Conservation (phyloP, 2,329 filamentous ascomycete genomes). For the Diaporthe sp. region DNA sequence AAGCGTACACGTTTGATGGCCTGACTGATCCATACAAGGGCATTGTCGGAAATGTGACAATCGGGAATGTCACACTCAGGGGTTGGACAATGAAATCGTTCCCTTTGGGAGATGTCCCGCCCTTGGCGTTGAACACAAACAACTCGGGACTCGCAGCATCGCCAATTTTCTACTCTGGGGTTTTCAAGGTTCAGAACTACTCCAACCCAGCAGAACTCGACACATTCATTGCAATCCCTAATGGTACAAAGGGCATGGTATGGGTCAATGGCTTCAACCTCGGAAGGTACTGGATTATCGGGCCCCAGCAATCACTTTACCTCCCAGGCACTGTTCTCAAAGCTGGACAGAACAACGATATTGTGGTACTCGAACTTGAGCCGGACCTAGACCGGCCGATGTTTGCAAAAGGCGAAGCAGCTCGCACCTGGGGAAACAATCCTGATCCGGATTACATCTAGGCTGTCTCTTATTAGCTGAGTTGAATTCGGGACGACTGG, state of each 20-base stretch:
- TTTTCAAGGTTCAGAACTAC: conserved; percentile 16
- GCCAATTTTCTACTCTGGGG: conserved; percentile 28
- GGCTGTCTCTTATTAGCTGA: background rate
- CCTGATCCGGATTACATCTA: conserved; percentile 29
- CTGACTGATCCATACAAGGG: conserved; percentile 59
- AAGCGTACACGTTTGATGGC: conserved; percentile 41
- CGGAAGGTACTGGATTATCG: conserved; percentile 33
- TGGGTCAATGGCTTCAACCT: conserved; percentile 34
- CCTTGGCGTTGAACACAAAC: background rate
- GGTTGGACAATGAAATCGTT: conserved; percentile 26
- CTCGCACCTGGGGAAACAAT: conserved; percentile 30
- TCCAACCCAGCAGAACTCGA: conserved; percentile 27
- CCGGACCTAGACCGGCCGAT: conserved; percentile 8
- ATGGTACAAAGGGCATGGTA: conserved; percentile 30
- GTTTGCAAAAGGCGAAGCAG: conserved; percentile 18
- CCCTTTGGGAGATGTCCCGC: conserved; percentile 4
- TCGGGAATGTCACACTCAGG: conserved; percentile 41
- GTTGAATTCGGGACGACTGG: too few relatives aligned
- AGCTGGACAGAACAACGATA: conserved; percentile 30
- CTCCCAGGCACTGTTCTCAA: conserved; percentile 26
- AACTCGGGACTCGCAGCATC: background rate
- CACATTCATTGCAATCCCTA: conserved; percentile 30
- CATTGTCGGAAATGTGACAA: conserved; percentile 53
- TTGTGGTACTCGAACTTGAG: conserved; percentile 34
- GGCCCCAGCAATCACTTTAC: conserved; percentile 32